phyloP scores from a whole-genome alignment of 2,329 filamentous ascomycete genomes.

The Diaporthe sp. region DNA sequence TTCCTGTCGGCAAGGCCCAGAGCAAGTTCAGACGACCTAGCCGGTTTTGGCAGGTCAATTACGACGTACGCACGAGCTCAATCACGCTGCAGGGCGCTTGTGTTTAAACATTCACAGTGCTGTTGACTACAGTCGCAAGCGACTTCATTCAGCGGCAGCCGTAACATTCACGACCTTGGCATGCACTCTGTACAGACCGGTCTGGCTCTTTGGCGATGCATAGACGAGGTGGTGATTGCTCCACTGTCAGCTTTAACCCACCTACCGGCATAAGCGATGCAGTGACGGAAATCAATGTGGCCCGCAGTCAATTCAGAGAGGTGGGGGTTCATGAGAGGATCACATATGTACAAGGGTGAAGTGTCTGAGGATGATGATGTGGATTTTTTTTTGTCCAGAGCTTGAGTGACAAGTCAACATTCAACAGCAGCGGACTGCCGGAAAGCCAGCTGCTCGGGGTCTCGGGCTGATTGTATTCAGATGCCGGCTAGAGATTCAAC shows the following conservation, averaged over 20 bases:
- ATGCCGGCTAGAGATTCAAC: neutral
- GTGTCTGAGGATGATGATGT: neutral
- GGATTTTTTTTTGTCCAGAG: neutral
- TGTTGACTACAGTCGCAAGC: neutral
- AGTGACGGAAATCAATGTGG: neutral
- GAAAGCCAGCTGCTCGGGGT: neutral
- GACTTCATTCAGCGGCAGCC: neutral
- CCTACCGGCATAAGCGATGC: neutral
- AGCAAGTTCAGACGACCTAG: conserved; percentile 1
- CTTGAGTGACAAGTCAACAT: neutral
- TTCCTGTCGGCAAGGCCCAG: neutral
- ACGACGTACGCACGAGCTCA: conserved; percentile 3
- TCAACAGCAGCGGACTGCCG: neutral
- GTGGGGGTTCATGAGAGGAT: neutral
- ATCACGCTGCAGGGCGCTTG: conserved; percentile 15
- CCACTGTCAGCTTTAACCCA: conserved; percentile 1
- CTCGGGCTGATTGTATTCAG: neutral
- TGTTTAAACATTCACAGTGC: neutral
- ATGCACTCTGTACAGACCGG: neutral
- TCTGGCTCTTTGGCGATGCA: neutral
- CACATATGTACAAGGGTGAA: neutral
- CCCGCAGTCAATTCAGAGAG: neutral
- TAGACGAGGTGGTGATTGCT: neutral
- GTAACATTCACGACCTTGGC: conserved; percentile 5
- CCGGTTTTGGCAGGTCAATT: neutral